Percentiles rank a stretch among this genome's conserved stretches.
These are phyloP conservation scores for Solanum chmielewskii DNA, from an alignment of 257 asterid species.

Conservation along the genomic window DNA sequence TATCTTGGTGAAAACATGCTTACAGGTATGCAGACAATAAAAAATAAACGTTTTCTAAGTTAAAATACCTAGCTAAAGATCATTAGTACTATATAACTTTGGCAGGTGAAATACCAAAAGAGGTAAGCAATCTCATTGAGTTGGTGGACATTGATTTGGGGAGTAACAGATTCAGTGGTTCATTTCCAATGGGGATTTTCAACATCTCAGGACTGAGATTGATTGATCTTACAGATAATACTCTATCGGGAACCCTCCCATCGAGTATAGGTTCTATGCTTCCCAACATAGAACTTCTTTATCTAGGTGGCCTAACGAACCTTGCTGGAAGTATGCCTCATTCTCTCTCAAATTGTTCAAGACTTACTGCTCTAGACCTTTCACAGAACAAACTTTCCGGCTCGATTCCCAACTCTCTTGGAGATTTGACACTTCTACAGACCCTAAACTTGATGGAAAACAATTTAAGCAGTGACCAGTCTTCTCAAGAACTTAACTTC, in stretches of 20 bases:
- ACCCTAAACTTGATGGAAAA: constrained; percentile 13
- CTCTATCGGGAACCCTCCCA: constrained; percentile 14
- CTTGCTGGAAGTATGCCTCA: constrained; percentile 18
- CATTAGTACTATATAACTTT: neutral
- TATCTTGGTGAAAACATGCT: neutral
- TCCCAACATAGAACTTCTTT: constrained; percentile 10
- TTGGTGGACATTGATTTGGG: neutral
- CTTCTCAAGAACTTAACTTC: neutral
- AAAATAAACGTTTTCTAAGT: neutral
- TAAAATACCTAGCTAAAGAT: neutral
- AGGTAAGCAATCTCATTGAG: neutral
- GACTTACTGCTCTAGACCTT: neutral
- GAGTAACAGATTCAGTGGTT: neutral
- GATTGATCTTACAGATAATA: neutral
- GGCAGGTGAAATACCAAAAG: constrained; percentile 1
- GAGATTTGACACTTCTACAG: constrained; percentile 13
- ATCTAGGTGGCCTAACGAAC: constrained; percentile 1
- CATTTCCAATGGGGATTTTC: neutral
- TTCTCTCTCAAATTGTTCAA: constrained; percentile 11
- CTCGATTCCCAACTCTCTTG: constrained; percentile 21
- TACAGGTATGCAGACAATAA: neutral
- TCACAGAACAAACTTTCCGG: constrained; percentile 12
- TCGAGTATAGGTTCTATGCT: constrained; percentile 4
- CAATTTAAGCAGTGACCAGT: constrained; percentile 10
- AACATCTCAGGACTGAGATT: neutral